phyloP scores from a whole-genome alignment of 805 yeast species.

The Maudiozyma serrabonitensis region DNA sequence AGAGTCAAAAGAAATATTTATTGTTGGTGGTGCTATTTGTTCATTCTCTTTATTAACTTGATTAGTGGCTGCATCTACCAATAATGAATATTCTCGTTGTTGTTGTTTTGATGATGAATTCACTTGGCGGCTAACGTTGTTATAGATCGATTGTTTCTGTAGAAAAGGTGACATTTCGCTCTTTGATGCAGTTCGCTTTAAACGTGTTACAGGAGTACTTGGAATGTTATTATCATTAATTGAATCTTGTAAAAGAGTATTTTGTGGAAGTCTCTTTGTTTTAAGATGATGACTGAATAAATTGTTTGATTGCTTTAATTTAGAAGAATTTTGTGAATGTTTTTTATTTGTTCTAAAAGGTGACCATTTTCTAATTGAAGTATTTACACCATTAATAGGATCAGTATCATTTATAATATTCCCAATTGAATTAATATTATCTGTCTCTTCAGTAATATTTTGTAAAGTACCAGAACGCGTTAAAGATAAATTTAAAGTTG shows the following conservation, averaged over 20 bases:
- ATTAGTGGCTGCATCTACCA: neutral
- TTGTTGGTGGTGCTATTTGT: neutral
- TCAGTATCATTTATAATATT: neutral
- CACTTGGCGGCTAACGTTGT: too few species aligned
- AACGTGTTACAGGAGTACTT: conserved; percentile 9
- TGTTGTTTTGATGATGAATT: neutral
- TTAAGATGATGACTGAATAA: too few species aligned
- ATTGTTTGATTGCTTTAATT: too few species aligned
- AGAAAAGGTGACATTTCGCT: conserved; percentile 26
- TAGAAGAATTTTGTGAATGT: neutral
- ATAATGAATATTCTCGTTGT: neutral
- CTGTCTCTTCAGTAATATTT: conserved; percentile 7
- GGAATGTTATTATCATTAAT: conserved; percentile 5
- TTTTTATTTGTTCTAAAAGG: conserved; percentile 10
- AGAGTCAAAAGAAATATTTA: conserved; percentile 3
- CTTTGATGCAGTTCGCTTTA: conserved; percentile 22
- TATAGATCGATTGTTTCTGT: conserved; percentile 15
- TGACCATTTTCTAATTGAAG: conserved; percentile 21
- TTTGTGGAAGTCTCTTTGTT: neutral
- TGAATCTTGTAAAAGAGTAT: neutral
- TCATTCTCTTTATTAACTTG: neutral
- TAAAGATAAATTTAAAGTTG: conserved; percentile 40
- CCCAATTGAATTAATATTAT: too few species aligned
- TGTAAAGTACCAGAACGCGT: conserved; percentile 21
- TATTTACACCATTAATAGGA: conserved; percentile 10